These are phyloP conservation scores for Venturiaceae sp. DNA, from an alignment of 2,329 filamentous ascomycete species.

Conservation along the genomic window DNA sequence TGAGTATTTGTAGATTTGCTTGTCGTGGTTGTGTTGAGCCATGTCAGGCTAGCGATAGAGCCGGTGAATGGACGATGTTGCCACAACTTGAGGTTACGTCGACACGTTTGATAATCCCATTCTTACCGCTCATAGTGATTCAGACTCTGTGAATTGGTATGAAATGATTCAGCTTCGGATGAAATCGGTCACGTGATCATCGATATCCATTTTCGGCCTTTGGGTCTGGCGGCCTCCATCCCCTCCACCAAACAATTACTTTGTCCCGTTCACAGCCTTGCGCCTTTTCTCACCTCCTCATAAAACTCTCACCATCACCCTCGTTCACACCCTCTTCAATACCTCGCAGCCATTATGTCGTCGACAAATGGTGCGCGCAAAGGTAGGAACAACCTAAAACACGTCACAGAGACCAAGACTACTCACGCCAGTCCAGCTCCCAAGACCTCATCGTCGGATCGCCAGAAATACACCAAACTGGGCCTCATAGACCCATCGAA, in stretches of 20 bases:
- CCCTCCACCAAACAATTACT: too few species aligned
- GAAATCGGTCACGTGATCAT: too few species aligned
- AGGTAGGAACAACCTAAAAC: conserved; percentile 14
- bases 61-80: too few species aligned
- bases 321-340: not conserved
- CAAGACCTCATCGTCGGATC: conserved; percentile 14
- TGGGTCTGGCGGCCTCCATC: too few species aligned
- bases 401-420: not conserved
- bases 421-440: not conserved
- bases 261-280: not conserved
- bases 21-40: not conserved
- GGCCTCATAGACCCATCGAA: conserved; percentile 13
- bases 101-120: too few species aligned
- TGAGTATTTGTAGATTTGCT: not conserved
- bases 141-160: too few species aligned
- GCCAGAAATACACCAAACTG: conserved; percentile 16
- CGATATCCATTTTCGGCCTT: too few species aligned
- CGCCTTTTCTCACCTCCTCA: not conserved
- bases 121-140: too few species aligned
- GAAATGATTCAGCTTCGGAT: too few species aligned
- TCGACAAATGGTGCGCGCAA: conserved; percentile 27
- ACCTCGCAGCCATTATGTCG: conserved; percentile 14
- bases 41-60: too few species aligned
- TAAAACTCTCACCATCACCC: not conserved
- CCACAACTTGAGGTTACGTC: too few species aligned